Evolutionary conservation across 192 early-diverging fungal species (phyloP).

Genomic region (Helicostylum pulchrum): DNA sequence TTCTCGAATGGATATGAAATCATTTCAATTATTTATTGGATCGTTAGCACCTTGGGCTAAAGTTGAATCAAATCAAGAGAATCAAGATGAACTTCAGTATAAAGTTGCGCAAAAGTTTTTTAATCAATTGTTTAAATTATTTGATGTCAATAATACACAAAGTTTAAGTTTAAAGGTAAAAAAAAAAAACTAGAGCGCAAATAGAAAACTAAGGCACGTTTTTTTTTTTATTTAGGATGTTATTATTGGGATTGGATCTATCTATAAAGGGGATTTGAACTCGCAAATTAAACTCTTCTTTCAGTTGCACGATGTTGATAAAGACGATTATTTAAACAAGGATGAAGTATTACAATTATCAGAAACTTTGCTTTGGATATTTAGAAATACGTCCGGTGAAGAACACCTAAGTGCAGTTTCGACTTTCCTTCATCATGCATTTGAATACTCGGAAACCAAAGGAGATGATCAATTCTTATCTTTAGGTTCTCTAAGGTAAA

Average conservation of each 20-base stretch:
- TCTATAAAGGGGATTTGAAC: slow-evolving; percentile 69
- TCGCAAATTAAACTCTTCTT: slow-evolving; percentile 72
- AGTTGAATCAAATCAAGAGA: slow-evolving; percentile 8
- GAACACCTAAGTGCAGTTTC: slow-evolving; percentile 48
- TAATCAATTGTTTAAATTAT: slow-evolving; percentile 22
- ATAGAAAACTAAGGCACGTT: not conserved
- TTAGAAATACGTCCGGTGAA: slow-evolving; percentile 20
- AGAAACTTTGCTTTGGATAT: slow-evolving; percentile 74
- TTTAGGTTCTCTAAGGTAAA: slow-evolving; percentile 25
- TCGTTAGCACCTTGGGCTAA: slow-evolving; percentile 53
- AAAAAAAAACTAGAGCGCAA: not conserved
- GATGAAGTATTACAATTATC: slow-evolving; percentile 77
- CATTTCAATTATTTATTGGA: slow-evolving; percentile 62
- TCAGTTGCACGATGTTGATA: slow-evolving; percentile 62
- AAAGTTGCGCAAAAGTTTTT: slow-evolving; percentile 23
- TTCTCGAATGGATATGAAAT: slow-evolving; percentile 48
- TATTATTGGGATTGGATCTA: slow-evolving; percentile 62
- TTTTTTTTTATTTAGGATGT: slow-evolving; percentile 55
- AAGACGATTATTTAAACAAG: slow-evolving; percentile 56
- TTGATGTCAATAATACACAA: slow-evolving; percentile 20
- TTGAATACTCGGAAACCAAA: slow-evolving; percentile 41
- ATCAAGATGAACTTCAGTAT: slow-evolving; percentile 1
- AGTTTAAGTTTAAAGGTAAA: slow-evolving; percentile 26
- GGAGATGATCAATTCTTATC: slow-evolving; percentile 19
- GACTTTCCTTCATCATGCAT: slow-evolving; percentile 53